Evolutionary conservation across 1,139 yeast species (phyloP).

Genomic region (Nakaseomyces sp.): DNA sequence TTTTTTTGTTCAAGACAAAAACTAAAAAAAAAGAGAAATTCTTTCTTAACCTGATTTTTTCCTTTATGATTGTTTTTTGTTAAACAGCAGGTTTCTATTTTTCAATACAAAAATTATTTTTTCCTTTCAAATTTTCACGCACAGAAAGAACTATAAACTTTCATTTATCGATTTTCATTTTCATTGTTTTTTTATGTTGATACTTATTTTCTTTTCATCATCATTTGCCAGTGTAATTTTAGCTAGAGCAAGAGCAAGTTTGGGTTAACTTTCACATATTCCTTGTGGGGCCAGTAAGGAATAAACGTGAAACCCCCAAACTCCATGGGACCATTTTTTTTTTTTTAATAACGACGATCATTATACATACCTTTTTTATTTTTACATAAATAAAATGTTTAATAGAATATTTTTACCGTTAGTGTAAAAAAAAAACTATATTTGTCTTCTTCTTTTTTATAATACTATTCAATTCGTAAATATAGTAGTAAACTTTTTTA

Average conservation of each 20-base stretch:
- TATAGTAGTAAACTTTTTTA: no score
- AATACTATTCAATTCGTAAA: no score
- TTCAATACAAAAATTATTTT: no score
- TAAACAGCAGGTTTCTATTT: no score
- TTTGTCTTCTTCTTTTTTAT: no score
- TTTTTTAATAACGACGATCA: neutral
- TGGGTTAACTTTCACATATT: neutral
- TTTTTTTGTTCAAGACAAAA: neutral
- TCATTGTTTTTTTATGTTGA: neutral
- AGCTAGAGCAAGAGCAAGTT: neutral
- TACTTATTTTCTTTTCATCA: neutral
- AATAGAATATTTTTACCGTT: no score
- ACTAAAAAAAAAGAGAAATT: no score
- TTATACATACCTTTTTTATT: neutral
- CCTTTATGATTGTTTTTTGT: neutral
- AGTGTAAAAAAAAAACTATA: no score
- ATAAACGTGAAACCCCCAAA: neutral
- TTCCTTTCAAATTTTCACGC: neutral
- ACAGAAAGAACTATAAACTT: neutral
- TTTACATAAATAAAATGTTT: neutral
- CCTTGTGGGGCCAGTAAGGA: neutral
- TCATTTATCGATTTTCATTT: slow-evolving; percentile 2
- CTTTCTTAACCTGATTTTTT: neutral
- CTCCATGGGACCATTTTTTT: slow-evolving; percentile 1
- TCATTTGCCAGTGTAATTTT: slow-evolving; percentile 4